Evolutionary conservation across 768 basidiomycete species (phyloP), one percentile per base, ranked within the genome.

Genomic region (Tylopilus balloui): DNA sequence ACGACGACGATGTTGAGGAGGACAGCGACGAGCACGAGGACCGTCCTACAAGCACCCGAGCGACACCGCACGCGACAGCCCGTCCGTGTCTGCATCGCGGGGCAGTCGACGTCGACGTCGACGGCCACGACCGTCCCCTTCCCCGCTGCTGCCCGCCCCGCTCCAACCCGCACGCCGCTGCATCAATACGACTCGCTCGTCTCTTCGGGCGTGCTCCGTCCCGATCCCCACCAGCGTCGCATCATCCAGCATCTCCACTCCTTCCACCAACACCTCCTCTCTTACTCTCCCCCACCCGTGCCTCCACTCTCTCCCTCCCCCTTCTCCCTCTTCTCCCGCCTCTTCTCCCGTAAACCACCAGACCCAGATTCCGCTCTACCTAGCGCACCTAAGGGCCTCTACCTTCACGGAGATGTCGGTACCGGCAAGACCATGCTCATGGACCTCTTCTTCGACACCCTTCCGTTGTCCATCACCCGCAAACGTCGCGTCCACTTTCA

Each of bases 381-480:
- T 24, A 66, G 75, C 41, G 78, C 79, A 1, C 92, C 92, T 4
- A 88, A 87, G 59, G 92, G 95, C 10, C 76, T 98, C 25, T 98
- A 99, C 71, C 84, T 99, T 17, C 92, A 89, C 64, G 96, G 95
- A 27, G 89, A 92, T 57, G 96, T 99, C 51, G 95, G 95, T 2
- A 96, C 95, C 9, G 95, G 96, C 13, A 97, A 98, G 74, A 88
- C 88, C 0, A 97, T 98, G 94, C 83, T 99, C 54, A 99, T 99
- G 96, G 96, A 99, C 68, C 76, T 99, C 20, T 96, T 96, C 69
- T 93, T 88, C 72, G 79, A 84, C 54, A 83, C 92, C 2, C 81
- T 96, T 2, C 86, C 88, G 1, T 59, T 76, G 0, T 71, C 76
- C 37, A 71, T 88, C 46, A 79, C 69, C 38, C 78, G 80, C 51